Evolutionary conservation across 192 early-diverging fungal genomes (phyloP), one percentile per base, ranked within the genome.

Genomic region (Backusella parvicylindrica): DNA sequence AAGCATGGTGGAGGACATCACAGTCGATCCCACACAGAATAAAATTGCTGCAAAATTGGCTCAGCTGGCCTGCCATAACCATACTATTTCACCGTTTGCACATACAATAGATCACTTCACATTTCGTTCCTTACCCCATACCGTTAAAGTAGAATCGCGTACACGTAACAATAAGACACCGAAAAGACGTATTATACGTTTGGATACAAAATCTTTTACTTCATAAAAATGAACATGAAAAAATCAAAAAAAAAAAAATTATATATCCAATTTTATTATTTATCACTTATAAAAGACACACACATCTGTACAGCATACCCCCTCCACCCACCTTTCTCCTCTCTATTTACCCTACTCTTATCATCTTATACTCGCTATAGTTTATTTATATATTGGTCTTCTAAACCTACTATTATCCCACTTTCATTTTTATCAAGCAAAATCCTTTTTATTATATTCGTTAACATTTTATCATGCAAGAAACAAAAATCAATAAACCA

Each of bases 61-160:
- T 0, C 92, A 91, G 50, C 82, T 98, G 67, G 90, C 95, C 84
- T 85, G 84, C 60, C 88, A 91, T 79, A 92, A 97, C 74, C 94
- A 94, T 74, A 97, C 97, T 12, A 89, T 98, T 15, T 94, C 92
- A 15, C 95, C 96, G 2, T 92, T 91, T 50, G 93, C 95, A 5
- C 95, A 91, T 9, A 85, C 88, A 13, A 78, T 95, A 40, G 88
- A 92, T 70, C 96, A 98, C 82, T 89, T 89, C 18, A 91, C 95
- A 0, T 95, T 92, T 79, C 82, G 96, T 12, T 88, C 90, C 28
- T 74, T 83, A 2, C 85, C 87, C 15, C 84, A 84, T 36, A 66
- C 76, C 2, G 37, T 70, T 15, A 70, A 70, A 70, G 38, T 70
- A 30, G 68, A 47, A 60, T 63, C 53, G 28, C 49, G 47, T 12